phyloP scores from a whole-genome alignment of 169 alveolate species.

The Ichthyophthirius multifiliis region DNA sequence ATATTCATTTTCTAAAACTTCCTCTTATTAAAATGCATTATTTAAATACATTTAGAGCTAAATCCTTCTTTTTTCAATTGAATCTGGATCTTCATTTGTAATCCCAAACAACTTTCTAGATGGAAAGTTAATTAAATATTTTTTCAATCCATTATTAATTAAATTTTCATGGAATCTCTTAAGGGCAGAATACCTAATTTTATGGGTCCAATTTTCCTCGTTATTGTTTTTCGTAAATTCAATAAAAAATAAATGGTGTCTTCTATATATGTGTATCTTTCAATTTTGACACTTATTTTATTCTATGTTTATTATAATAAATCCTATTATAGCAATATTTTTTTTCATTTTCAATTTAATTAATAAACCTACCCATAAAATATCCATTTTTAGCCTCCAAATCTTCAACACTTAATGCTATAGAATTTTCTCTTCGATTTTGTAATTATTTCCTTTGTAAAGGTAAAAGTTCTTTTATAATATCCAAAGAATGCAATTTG shows the following conservation, averaged over 20 bases:
- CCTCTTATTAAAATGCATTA: not conserved
- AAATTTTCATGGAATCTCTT: conserved; percentile 1
- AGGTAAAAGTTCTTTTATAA: not conserved
- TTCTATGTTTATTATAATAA: too few species aligned
- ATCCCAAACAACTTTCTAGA: conserved; percentile 2
- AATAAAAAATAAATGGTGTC: not conserved
- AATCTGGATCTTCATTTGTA: not conserved
- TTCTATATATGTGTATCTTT: not conserved
- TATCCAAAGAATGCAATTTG: not conserved
- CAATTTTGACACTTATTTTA: not conserved
- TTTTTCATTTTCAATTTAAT: too few species aligned
- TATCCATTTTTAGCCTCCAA: too few species aligned
- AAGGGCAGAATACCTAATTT: not conserved
- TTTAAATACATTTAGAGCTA: not conserved
- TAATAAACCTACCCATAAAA: too few species aligned
- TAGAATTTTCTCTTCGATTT: too few species aligned
- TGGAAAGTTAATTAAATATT: not conserved
- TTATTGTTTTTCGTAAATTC: not conserved
- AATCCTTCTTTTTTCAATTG: not conserved
- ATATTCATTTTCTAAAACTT: not conserved
- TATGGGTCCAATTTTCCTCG: not conserved
- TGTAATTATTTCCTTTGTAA: too few species aligned
- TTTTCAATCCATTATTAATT: not conserved
- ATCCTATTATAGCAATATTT: too few species aligned
- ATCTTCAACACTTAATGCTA: too few species aligned